phyloP scores from a whole-genome alignment of 805 yeast species.

The Metschnikowia aberdeeniae region DNA sequence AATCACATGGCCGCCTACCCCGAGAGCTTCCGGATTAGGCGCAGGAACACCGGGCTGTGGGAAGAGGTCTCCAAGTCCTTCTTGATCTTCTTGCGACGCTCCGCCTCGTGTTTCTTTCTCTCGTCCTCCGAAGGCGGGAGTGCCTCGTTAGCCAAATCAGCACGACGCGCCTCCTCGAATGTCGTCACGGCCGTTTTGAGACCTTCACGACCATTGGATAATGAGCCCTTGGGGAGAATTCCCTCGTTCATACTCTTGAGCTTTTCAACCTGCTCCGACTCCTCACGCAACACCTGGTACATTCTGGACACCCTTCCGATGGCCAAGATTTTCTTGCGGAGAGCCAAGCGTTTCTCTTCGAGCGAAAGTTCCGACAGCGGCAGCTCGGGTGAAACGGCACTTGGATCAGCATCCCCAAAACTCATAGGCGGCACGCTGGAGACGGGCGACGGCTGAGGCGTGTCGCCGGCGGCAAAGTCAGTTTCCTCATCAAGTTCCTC shows the following conservation, averaged over 20 bases:
- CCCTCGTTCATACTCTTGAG: constrained; percentile 72
- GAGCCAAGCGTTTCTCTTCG: constrained; percentile 44
- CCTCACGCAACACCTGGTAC: constrained; percentile 85
- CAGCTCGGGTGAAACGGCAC: constrained; percentile 2
- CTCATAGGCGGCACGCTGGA: constrained; percentile 6
- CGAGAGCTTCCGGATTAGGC: constrained; percentile 36
- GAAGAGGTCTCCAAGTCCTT: constrained; percentile 29
- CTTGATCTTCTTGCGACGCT: constrained; percentile 42
- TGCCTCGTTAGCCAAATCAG: constrained; percentile 81
- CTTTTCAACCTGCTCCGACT: constrained; percentile 79
- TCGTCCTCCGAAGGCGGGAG: constrained; percentile 79
- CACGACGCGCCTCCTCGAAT: constrained; percentile 78
- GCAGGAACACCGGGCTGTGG: constrained; percentile 35
- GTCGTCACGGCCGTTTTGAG: constrained; percentile 61
- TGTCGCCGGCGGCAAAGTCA: constrained; percentile 41
- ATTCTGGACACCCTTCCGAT: constrained; percentile 94
- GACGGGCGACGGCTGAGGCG: constrained; percentile 23
- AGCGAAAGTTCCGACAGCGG: constrained; percentile 14
- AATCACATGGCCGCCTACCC: constrained; percentile 2
- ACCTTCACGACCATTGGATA: constrained; percentile 79
- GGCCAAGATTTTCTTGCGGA: constrained; percentile 86
- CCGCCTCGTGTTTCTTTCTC: constrained; percentile 40
- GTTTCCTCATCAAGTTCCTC: constrained; percentile 84
- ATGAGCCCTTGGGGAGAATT: constrained; percentile 79
- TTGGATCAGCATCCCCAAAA: constrained; percentile 4